Evolutionary conservation across 805 yeast genomes (phyloP), one percentile per base, ranked within the genome.

Genomic region (Candida incommunis): DNA sequence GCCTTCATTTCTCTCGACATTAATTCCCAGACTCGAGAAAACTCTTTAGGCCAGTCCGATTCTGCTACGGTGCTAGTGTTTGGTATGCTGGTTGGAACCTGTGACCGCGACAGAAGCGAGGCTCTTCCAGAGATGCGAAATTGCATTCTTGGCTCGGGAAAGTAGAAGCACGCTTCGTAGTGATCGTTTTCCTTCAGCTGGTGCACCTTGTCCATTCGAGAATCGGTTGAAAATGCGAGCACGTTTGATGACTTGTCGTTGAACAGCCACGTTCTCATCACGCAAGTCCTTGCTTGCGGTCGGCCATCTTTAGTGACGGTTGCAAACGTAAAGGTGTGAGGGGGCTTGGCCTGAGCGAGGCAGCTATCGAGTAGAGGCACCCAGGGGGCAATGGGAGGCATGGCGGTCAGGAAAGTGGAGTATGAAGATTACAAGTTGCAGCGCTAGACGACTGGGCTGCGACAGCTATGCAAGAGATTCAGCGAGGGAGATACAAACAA

Each of bases 161-260:
- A 81, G 66, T 83, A 81, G 57, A 82, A 82, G 47, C 84, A 81
- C 1, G 85, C 82, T 63, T 85, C 94, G 58, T 76, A 80, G 44
- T 79, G 74, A 52, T 78, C 71, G 21, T 51, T 42, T 2, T 40
- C 16, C 13, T 58, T 53, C 20, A 68, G 49, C 34, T 82, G 82
- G 13, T 63, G 61, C 54, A 69, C 71, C 60, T 85, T 85, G 43
- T 66, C 65, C 68, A 80, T 76, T 60, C 95, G 66, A 55, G 70
- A 68, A 60, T 85, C 95, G 1, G 92, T 80, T 40, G 80, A 72
- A 53, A 81, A 76, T 0, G 83, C 70, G 44, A 84, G 59, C 11
- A 81, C 74, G 54, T 82, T 84, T 22, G 80, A 78, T 46, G 72
- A 68, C 50, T 70, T 71, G 56, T 82, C 84, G 55, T 75, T 70